A percentile compares a stretch with the other conserved stretches of the same genome.
Evolutionary conservation across 208 protist genomes (phyloP).

Genomic region (Crithidia mellificae): DNA sequence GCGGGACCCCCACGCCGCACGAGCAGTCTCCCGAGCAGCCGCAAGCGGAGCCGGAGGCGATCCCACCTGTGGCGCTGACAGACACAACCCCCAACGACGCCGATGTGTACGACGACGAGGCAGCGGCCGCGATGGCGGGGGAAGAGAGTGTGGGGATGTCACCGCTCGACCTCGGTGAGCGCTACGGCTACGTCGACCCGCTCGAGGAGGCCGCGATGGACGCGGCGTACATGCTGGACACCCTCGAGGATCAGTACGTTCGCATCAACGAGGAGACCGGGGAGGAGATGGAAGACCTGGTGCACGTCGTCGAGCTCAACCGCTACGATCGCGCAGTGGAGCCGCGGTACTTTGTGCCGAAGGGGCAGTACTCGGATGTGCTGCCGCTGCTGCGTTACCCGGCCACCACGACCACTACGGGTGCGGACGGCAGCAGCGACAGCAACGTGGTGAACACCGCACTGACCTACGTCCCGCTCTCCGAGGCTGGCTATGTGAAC

Average conservation of each 20-base stretch:
- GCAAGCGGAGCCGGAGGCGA: neutral
- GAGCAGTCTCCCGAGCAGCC: neutral
- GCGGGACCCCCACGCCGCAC: neutral
- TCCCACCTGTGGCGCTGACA: neutral
- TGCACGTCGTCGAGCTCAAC: slow-evolving; percentile 46
- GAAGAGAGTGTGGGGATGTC: slow-evolving; percentile 2
- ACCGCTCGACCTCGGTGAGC: slow-evolving; percentile 8
- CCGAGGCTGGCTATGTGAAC: slow-evolving; percentile 33
- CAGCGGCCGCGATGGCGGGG: neutral
- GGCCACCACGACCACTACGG: neutral
- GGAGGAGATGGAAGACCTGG: slow-evolving; percentile 44
- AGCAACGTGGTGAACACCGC: slow-evolving; percentile 4
- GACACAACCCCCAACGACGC: neutral
- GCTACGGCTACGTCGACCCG: slow-evolving; percentile 25
- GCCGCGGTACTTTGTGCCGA: slow-evolving; percentile 32
- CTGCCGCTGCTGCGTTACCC: slow-evolving; percentile 46
- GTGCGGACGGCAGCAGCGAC: neutral
- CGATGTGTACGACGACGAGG: neutral
- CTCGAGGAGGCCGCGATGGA: slow-evolving; percentile 25
- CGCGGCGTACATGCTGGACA: slow-evolving; percentile 24
- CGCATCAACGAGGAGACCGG: slow-evolving; percentile 44
- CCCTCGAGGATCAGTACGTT: slow-evolving; percentile 42
- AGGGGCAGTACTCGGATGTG: slow-evolving; percentile 41
- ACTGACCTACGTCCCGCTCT: slow-evolving; percentile 28
- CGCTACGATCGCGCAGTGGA: slow-evolving; percentile 14